phyloP scores from a whole-genome alignment of 805 yeast genomes.

The Lachancea mirantina region DNA sequence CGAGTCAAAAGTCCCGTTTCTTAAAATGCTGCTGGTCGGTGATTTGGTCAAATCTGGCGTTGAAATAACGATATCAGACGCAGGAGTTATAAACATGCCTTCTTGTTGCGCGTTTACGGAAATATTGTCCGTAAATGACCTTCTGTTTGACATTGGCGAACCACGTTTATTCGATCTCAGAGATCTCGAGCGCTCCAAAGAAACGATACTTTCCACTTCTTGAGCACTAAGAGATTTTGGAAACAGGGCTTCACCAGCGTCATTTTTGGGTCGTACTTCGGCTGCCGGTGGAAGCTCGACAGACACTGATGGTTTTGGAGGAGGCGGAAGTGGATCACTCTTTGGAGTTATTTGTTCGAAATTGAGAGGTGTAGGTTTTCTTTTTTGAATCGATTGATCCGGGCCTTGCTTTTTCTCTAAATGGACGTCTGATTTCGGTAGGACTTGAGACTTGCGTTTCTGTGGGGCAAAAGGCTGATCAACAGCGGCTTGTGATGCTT shows the following conservation, averaged over 20 bases:
- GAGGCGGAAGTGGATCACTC: not conserved
- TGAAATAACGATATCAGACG: constrained; percentile 23
- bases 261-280: constrained; percentile 19
- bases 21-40: constrained; percentile 33
- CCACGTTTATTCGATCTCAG: constrained; percentile 38
- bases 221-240: constrained; percentile 60
- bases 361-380: constrained; percentile 27
- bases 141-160: constrained; percentile 27
- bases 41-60: constrained; percentile 34
- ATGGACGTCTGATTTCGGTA: constrained; percentile 5
- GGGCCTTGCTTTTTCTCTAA: no score
- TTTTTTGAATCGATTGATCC: no score
- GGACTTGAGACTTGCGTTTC: constrained; percentile 1
- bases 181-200: constrained; percentile 62
- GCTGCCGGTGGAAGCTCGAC: not conserved
- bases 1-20: constrained; percentile 29
- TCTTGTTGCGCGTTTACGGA: constrained; percentile 36
- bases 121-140: constrained; percentile 29
- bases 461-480: constrained; percentile 4
- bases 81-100: constrained; percentile 44
- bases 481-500: not conserved
- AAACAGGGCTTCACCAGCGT: constrained; percentile 54
- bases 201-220: constrained; percentile 69
- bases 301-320: not conserved
- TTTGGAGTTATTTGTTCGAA: constrained; percentile 14